Conservation (phyloP, 2,329 filamentous ascomycete genomes). For the Aspergillus alliaceus region DNA sequence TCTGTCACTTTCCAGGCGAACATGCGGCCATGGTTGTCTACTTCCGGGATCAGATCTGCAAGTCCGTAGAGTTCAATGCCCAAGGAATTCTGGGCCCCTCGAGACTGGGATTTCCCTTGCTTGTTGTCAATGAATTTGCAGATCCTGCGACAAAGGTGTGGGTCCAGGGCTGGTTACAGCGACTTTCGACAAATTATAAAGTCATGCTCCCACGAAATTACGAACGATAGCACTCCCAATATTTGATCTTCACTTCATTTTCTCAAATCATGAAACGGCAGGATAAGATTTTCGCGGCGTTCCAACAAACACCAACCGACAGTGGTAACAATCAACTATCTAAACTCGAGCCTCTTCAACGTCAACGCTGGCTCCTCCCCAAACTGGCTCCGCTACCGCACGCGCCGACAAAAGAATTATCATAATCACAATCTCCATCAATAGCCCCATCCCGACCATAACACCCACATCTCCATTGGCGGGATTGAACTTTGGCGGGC, state of each 20-base stretch:
- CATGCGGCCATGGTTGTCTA: slow-evolving; percentile 23
- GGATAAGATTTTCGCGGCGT: not conserved
- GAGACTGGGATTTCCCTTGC: slow-evolving; percentile 27
- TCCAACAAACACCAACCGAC: too few species aligned
- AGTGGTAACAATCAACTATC: not conserved
- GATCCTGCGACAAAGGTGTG: slow-evolving; percentile 24
- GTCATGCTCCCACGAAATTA: slow-evolving; percentile 23
- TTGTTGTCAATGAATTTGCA: slow-evolving; percentile 26
- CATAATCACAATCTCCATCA: slow-evolving; percentile 27
- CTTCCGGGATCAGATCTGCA: slow-evolving; percentile 32
- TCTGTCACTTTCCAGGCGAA: slow-evolving; percentile 21
- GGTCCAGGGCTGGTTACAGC: slow-evolving; percentile 22
- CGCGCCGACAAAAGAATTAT: slow-evolving; percentile 20
- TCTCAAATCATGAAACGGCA: not conserved
- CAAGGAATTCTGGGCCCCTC: slow-evolving; percentile 27
- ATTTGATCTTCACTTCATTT: not conserved
- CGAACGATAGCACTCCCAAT: not conserved
- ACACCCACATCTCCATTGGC: slow-evolving; percentile 15
- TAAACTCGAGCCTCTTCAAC: not conserved
- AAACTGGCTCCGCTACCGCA: slow-evolving; percentile 22
- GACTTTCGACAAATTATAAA: slow-evolving; percentile 26
- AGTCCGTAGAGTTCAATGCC: slow-evolving; percentile 27
- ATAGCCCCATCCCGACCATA: slow-evolving; percentile 23
- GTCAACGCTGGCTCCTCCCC: not conserved
- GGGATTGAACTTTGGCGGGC: slow-evolving; percentile 17